A percentile compares a stretch with the other conserved stretches of the same genome.
Evolutionary conservation across 2,329 filamentous ascomycete species (phyloP).

Genomic region (Diaporthe vexans): DNA sequence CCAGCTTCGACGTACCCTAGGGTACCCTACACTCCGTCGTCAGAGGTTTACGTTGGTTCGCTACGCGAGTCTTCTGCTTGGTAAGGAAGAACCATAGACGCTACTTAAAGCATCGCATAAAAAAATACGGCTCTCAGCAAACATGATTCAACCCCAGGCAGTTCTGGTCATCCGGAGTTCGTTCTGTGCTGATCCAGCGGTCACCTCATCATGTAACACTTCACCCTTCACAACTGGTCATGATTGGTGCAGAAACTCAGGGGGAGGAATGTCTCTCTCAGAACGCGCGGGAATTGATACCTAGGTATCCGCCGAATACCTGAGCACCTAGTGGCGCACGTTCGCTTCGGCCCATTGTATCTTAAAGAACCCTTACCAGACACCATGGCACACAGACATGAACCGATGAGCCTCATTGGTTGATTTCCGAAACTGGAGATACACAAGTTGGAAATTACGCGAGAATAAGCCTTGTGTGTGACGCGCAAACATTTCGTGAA

Average conservation of each 20-base stretch:
- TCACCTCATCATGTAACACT: background rate
- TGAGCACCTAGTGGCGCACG: background rate
- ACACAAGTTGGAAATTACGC: too few relatives aligned
- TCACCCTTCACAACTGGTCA: background rate
- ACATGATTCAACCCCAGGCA: background rate
- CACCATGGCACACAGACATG: background rate
- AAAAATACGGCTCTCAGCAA: too few relatives aligned
- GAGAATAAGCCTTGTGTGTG: background rate
- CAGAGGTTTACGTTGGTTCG: background rate
- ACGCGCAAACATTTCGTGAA: too few relatives aligned
- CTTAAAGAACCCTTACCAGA: background rate
- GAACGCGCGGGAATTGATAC: background rate
- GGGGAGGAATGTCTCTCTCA: background rate
- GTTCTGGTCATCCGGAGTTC: background rate
- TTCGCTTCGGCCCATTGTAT: background rate
- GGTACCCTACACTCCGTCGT: too few relatives aligned
- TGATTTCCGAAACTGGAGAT: background rate
- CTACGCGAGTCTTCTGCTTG: background rate
- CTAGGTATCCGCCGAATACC: background rate
- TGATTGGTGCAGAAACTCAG: background rate
- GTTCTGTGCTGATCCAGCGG: background rate
- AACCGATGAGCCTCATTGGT: background rate
- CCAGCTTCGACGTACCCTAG: too few relatives aligned
- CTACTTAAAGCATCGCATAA: background rate
- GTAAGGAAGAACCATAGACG: background rate